Evolutionary conservation across 2,329 filamentous ascomycete genomes (phyloP).

Genomic region (Ambrosiella xylebori): DNA sequence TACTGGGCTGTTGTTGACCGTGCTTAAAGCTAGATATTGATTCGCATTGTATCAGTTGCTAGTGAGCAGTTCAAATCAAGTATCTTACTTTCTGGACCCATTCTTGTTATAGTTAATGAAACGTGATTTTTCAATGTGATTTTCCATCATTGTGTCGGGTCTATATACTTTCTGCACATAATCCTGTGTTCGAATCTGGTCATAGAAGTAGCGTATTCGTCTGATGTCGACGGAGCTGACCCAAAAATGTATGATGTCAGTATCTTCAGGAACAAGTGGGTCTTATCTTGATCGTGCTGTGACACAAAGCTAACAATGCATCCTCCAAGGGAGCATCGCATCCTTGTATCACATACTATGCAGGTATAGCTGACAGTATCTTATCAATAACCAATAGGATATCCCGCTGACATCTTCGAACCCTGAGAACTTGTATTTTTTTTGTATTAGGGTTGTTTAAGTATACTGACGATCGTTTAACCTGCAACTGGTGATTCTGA

Average conservation of each 20-base stretch:
- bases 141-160: no score
- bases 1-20: slow-evolving; percentile 18
- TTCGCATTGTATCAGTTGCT: slow-evolving; percentile 15
- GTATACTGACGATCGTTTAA: not conserved
- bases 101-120: no score
- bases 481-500: not conserved
- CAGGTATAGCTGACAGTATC: not conserved
- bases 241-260: no score
- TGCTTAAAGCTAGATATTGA: slow-evolving; percentile 16
- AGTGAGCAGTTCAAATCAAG: slow-evolving; percentile 6
- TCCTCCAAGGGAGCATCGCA: not conserved
- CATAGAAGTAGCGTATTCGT: not conserved
- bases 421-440: not conserved
- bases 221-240: no score
- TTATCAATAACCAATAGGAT: slow-evolving; percentile 7
- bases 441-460: not conserved
- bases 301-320: not conserved
- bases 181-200: not conserved
- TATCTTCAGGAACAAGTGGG: no score
- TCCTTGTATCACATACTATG: not conserved
- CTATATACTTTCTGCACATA: not conserved
- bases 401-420: not conserved
- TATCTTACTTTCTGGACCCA: slow-evolving; percentile 8
- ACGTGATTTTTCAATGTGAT: no score
- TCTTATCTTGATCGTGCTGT: not conserved